A percentile compares a stretch with the other conserved stretches of the same genome.
Evolutionary conservation across 1,139 yeast genomes (phyloP).

Genomic region (Diutina sp.): DNA sequence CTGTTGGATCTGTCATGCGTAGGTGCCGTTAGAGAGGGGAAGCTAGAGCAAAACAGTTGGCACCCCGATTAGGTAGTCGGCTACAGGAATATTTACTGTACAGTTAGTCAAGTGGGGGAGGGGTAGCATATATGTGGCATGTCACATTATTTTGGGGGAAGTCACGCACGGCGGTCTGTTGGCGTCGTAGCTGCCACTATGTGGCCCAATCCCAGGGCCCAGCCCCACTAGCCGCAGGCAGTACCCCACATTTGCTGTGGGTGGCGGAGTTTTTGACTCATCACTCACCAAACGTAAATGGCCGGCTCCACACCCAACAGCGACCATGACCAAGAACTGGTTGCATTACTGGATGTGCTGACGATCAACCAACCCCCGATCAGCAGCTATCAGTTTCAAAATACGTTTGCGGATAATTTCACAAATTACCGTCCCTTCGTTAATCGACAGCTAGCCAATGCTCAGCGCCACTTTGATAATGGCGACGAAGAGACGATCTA

Average conservation of each 20-base stretch:
- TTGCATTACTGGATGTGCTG: conserved; percentile 11
- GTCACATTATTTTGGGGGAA: background rate
- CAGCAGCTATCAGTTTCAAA: conserved; percentile 21
- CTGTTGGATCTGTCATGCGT: background rate
- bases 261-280: background rate
- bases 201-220: background rate
- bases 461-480: background rate
- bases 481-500: conserved; percentile 10
- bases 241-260: background rate
- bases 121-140: background rate
- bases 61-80: background rate
- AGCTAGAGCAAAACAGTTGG: background rate
- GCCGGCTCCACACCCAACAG: background rate
- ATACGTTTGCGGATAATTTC: conserved; percentile 23
- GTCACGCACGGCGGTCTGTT: background rate
- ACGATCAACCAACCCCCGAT: conserved; percentile 10
- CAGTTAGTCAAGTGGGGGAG: background rate
- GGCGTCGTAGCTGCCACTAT: too few species aligned
- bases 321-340: conserved; percentile 3
- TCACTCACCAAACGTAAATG: background rate
- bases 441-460: background rate
- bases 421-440: conserved; percentile 26
- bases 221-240: background rate
- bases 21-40: background rate
- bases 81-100: background rate